These are phyloP conservation scores for Raffaelea arxii DNA, from an alignment of 2,329 filamentous ascomycete genomes.

Conservation along the genomic window DNA sequence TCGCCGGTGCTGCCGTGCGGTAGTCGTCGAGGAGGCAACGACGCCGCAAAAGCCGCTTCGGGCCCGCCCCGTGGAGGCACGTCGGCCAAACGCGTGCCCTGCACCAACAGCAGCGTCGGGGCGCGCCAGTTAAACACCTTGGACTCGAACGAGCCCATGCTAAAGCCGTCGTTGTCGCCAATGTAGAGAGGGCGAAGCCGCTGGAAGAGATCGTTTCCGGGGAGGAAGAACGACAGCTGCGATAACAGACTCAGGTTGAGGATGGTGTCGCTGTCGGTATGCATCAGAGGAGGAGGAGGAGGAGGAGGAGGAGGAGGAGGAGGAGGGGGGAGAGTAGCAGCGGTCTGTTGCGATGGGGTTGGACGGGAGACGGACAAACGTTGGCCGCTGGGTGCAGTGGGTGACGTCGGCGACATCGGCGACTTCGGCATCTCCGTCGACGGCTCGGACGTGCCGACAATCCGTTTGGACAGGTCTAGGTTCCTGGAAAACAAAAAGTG, in stretches of 20 bases:
- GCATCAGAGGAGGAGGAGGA: slow-evolving; percentile 28
- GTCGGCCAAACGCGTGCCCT: slow-evolving; percentile 49
- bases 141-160: slow-evolving; percentile 66
- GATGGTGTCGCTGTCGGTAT: slow-evolving; percentile 47
- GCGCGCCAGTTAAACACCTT: slow-evolving; percentile 71
- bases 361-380: not conserved
- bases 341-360: slow-evolving; percentile 2
- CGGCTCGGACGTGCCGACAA: too few species aligned
- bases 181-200: slow-evolving; percentile 59
- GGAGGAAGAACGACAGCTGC: slow-evolving; percentile 66
- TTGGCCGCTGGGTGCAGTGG: too few species aligned
- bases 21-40: slow-evolving; percentile 54
- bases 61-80: slow-evolving; percentile 37
- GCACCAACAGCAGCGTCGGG: slow-evolving; percentile 62
- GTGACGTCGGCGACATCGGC: too few species aligned
- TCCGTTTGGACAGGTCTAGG: slow-evolving; percentile 51
- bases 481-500: slow-evolving; percentile 68
- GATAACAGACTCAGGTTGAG: slow-evolving; percentile 54
- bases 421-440: too few species aligned
- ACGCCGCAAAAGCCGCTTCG: slow-evolving; percentile 48
- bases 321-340: not conserved
- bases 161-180: slow-evolving; percentile 62
- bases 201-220: slow-evolving; percentile 53
- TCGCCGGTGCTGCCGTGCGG: slow-evolving; percentile 29
- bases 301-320: slow-evolving; percentile 3